These are phyloP conservation scores for Leptomonas pyrrhocoris DNA, from an alignment of 208 protist species.

Conservation along the genomic window DNA sequence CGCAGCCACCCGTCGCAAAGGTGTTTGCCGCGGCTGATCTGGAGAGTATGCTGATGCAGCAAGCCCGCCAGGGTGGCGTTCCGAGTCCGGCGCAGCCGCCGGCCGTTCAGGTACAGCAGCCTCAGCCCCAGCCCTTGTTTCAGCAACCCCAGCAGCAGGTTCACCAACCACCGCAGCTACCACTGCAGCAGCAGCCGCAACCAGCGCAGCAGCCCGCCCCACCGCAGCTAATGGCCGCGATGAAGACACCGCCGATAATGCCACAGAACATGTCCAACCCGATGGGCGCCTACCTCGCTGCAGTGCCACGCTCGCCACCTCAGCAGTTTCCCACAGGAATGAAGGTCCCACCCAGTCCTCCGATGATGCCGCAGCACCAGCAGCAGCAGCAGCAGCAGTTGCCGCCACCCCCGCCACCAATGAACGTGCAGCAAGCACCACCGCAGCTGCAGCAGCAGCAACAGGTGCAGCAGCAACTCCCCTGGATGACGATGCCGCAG, in stretches of 20 bases:
- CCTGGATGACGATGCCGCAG: slow-evolving; percentile 1
- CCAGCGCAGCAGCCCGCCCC: slow-evolving; percentile 3
- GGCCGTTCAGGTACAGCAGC: slow-evolving; percentile 18
- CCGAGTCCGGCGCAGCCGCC: slow-evolving; percentile 20
- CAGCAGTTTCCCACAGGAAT: slow-evolving; percentile 19
- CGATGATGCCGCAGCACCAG: slow-evolving; percentile 18
- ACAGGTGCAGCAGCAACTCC: slow-evolving; percentile 1
- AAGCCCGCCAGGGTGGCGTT: slow-evolving; percentile 32
- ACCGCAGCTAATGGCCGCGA: slow-evolving; percentile 21
- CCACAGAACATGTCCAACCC: neutral
- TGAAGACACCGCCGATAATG: slow-evolving; percentile 17
- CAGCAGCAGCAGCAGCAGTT: slow-evolving; percentile 4
- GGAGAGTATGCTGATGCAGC: slow-evolving; percentile 58
- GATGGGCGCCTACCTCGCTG: slow-evolving; percentile 10
- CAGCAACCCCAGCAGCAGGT: slow-evolving; percentile 1
- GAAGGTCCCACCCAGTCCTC: slow-evolving; percentile 16
- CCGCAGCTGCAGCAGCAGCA: slow-evolving; percentile 14
- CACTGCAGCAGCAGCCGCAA: slow-evolving; percentile 2
- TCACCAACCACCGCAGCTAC: slow-evolving; percentile 5
- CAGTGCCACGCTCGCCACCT: slow-evolving; percentile 23
- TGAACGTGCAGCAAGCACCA: slow-evolving; percentile 2
- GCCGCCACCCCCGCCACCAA: slow-evolving; percentile 13
- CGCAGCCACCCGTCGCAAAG: slow-evolving; percentile 13
- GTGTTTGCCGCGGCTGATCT: slow-evolving; percentile 57
- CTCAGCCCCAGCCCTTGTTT: neutral